Percentiles rank a stretch among this genome's conserved stretches.
phyloP scores from a whole-genome alignment of 805 yeast genomes.

The Wickerhamomyces ciferrii region DNA sequence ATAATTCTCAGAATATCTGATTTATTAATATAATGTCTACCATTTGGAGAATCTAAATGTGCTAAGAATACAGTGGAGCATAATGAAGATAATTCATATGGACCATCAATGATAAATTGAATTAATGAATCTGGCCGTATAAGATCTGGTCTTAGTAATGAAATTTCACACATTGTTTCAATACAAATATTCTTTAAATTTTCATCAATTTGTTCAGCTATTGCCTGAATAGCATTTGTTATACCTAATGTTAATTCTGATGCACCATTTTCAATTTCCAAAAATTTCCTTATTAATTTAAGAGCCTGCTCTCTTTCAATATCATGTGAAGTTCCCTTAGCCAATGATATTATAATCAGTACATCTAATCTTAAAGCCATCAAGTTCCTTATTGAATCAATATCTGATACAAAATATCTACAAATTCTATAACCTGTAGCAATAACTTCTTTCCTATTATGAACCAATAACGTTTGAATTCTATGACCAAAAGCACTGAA shows the following conservation, averaged over 20 bases:
- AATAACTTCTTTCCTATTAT: slow-evolving; percentile 53
- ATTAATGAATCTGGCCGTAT: slow-evolving; percentile 35
- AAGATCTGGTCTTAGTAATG: slow-evolving; percentile 37
- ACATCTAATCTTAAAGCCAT: slow-evolving; percentile 53
- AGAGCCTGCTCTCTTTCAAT: slow-evolving; percentile 76
- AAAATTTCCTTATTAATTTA: slow-evolving; percentile 58
- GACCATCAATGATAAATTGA: slow-evolving; percentile 50
- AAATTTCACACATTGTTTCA: slow-evolving; percentile 49
- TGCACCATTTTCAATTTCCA: slow-evolving; percentile 50
- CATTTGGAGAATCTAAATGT: slow-evolving; percentile 51
- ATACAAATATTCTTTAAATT: slow-evolving; percentile 42
- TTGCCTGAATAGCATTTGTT: slow-evolving; percentile 58
- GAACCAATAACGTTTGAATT: slow-evolving; percentile 56
- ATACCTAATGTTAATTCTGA: slow-evolving; percentile 55
- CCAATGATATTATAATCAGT: slow-evolving; percentile 57
- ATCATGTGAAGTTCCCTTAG: slow-evolving; percentile 47
- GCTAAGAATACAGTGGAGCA: slow-evolving; percentile 44
- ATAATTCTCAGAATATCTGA: slow-evolving; percentile 57
- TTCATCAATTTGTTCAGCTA: slow-evolving; percentile 52
- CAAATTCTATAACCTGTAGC: slow-evolving; percentile 76
- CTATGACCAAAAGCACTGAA: slow-evolving; percentile 50
- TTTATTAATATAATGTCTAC: slow-evolving; percentile 50
- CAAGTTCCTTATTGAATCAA: slow-evolving; percentile 49
- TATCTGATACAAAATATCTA: slow-evolving; percentile 53
- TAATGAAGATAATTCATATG: slow-evolving; percentile 36